Base-by-base conservation (phyloP, 2,329 filamentous ascomycete species). In the Alternaria atra region DNA sequence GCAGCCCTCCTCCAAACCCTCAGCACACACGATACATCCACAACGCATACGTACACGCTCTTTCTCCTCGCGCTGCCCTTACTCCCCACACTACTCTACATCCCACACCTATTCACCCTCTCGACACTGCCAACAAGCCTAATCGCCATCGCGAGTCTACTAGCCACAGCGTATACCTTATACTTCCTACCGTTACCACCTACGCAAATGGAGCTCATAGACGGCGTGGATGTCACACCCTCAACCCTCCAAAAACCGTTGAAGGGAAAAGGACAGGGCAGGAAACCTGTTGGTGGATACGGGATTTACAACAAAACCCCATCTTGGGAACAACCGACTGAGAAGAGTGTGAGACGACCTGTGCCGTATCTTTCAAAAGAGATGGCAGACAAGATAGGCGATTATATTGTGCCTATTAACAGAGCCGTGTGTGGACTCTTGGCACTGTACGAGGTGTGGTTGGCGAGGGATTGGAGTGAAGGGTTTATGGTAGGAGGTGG, bases 71-170 rank as follows among this genome's bases (percentile, higher is more conserved):
- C 79, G 53, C 80, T 93, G n/a, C 88, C 90, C 1, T 68, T 86
- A 56, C 73, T 87, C 55, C 83, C 86, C 51, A 76, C 83, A 4
- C 58, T 89, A 15, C 84, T 87, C 39, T 90, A 89, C 79, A 63
- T 88, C 4, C 72, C 84, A 20, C 77, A 80, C 9, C 77, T 89
- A 25, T 70, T 85, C 64, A 58, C 70, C 9, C 55, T 71, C 1
- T 75, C 77, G 56, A 79, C 70, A 10, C 63, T 81, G 15, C 73
- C 87, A 6, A 75, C 85, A 43, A 80, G 84, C 34, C 64, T 91
- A 5, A 82, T 92, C 3, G 83, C 84, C 44, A 80, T 91, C n/a
- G 84, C 87, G 0, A 90, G 87, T 25, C 84, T 93, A 17, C 80
- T 84, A 17, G 85, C 84, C 3, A 91, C 88, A 4, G 84, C 85